phyloP scores from a whole-genome alignment of 148 eudicot species.

The Silene conica region DNA sequence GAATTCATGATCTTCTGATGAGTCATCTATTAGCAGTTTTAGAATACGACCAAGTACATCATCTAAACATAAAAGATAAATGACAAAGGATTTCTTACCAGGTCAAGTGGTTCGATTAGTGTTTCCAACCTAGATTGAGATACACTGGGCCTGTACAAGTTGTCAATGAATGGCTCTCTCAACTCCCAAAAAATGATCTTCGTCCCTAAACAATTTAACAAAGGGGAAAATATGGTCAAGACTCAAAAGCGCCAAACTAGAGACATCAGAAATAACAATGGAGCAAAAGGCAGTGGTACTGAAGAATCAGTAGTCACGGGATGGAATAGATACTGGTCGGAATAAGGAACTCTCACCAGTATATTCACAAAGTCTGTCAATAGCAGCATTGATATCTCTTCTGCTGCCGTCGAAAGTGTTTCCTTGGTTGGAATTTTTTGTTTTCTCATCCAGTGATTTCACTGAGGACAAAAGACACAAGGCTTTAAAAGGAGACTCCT shows the following conservation, averaged over 20 bases:
- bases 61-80: neutral
- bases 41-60: neutral
- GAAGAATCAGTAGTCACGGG: neutral
- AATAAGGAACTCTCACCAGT: slow-evolving; percentile 50
- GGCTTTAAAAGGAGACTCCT: slow-evolving; percentile 1
- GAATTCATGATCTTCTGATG: neutral
- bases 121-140: slow-evolving; percentile 79
- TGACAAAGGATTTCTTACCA: slow-evolving; percentile 43
- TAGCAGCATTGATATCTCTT: slow-evolving; percentile 93
- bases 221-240: neutral
- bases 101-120: slow-evolving; percentile 82
- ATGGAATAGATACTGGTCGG: neutral
- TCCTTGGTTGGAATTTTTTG: slow-evolving; percentile 49
- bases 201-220: slow-evolving; percentile 51
- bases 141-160: slow-evolving; percentile 81
- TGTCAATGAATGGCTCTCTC: slow-evolving; percentile 87
- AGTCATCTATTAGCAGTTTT: slow-evolving; percentile 2
- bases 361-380: slow-evolving; percentile 87
- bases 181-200: slow-evolving; percentile 92
- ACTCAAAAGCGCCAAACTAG: neutral
- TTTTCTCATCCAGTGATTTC: slow-evolving; percentile 42
- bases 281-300: neutral
- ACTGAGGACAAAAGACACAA: slow-evolving; percentile 33
- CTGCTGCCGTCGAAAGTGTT: slow-evolving; percentile 87
- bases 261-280: slow-evolving; percentile 5